Conservation (phyloP, 805 yeast species). For the Metschnikowia cerradonensis region DNA sequence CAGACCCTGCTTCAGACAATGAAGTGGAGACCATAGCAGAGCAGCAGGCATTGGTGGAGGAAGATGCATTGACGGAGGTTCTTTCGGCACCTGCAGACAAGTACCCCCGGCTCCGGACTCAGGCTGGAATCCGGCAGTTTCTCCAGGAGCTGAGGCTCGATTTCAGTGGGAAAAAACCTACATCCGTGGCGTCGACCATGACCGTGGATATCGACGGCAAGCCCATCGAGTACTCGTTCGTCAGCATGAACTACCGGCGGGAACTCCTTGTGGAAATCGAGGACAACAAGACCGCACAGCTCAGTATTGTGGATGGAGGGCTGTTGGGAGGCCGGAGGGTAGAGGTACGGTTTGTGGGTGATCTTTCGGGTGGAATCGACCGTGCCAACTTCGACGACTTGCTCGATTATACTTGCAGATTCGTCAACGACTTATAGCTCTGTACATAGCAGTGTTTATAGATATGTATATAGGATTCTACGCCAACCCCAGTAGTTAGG, state of each 20-base stretch:
- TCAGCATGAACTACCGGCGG: slow-evolving; percentile 40
- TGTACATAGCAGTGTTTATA: slow-evolving; percentile 4
- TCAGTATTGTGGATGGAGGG: slow-evolving; percentile 53
- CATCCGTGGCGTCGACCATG: slow-evolving; percentile 37
- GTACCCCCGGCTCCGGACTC: slow-evolving; percentile 29
- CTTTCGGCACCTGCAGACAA: slow-evolving; percentile 22
- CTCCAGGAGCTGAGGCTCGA: slow-evolving; percentile 35
- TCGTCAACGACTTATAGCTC: slow-evolving; percentile 16
- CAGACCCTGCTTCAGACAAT: no score
- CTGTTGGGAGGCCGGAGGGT: slow-evolving; percentile 49
- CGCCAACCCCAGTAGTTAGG: neutral
- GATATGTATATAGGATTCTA: neutral
- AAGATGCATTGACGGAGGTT: neutral
- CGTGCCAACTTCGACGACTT: slow-evolving; percentile 23
- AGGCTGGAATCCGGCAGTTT: slow-evolving; percentile 43
- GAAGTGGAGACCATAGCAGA: neutral
- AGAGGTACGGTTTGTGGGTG: slow-evolving; percentile 30
- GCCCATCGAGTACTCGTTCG: slow-evolving; percentile 42
- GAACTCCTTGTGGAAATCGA: slow-evolving; percentile 41
- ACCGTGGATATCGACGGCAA: slow-evolving; percentile 36
- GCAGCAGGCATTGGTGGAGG: slow-evolving; percentile 7
- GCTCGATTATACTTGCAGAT: slow-evolving; percentile 20
- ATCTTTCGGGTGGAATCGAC: slow-evolving; percentile 11
- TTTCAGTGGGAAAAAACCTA: slow-evolving; percentile 34
- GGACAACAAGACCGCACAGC: slow-evolving; percentile 35